Percentiles rank a stretch among this genome's conserved stretches.
Evolutionary conservation across 75 land plant species (phyloP).

Genomic region (Ceratopteris richardii): DNA sequence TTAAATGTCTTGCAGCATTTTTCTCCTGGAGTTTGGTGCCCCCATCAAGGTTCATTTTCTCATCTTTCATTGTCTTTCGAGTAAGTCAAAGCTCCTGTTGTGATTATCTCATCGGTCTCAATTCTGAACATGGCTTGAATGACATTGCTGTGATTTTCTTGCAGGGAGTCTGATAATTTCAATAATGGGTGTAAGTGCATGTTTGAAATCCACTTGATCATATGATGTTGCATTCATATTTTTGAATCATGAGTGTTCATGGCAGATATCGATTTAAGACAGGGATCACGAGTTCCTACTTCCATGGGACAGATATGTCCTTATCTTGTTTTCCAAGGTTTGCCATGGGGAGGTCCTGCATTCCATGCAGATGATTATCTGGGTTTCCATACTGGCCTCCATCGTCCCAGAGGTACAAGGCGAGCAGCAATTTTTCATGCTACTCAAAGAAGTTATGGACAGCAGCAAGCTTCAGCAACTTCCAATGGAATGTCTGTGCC

Average conservation of each 20-base stretch:
- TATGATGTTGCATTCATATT: too few species aligned
- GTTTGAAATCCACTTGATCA: too few species aligned
- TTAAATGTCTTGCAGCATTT: slow-evolving; percentile 3
- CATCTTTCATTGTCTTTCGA: background rate
- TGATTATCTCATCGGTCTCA: too few species aligned
- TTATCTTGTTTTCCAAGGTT: background rate
- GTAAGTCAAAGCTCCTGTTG: background rate
- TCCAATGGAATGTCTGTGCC: background rate
- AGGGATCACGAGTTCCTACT: background rate
- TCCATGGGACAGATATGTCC: background rate
- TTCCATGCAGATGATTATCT: background rate
- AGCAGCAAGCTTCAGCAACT: slow-evolving; percentile 4
- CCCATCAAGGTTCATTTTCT: slow-evolving; percentile 2
- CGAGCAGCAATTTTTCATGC: background rate
- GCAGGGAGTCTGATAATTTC: background rate
- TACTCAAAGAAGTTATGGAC: slow-evolving; percentile 1
- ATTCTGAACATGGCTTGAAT: background rate
- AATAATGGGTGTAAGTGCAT: slow-evolving; percentile 1
- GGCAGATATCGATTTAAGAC: background rate
- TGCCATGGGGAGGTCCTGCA: background rate
- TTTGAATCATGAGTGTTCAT: too few species aligned
- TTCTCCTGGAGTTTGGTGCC: background rate
- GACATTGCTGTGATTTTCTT: background rate
- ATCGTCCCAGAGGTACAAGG: background rate
- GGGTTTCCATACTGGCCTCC: background rate